Conservation (phyloP, 495 filamentous ascomycete species). For the Penicillium ucsense region DNA sequence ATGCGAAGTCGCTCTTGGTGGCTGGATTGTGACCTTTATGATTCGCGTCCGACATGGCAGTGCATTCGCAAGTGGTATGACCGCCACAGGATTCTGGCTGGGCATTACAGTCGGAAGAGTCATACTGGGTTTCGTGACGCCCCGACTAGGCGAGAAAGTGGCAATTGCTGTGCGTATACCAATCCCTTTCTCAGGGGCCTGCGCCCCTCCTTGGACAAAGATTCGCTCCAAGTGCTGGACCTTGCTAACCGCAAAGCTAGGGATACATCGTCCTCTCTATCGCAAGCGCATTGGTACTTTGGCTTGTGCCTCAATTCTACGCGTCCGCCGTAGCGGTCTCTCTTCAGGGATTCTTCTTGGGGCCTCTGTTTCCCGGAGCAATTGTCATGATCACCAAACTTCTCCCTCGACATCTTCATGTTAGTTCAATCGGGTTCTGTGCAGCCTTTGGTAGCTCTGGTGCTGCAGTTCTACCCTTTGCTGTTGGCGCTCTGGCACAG, state of each 20-base stretch:
- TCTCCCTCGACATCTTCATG: constrained; percentile 67
- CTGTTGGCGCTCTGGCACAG: constrained; percentile 75
- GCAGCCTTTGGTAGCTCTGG: constrained; percentile 73
- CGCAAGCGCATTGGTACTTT: constrained; percentile 51
- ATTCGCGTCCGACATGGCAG: constrained; percentile 44
- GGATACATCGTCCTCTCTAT: constrained; percentile 43
- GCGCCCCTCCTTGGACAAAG: background rate
- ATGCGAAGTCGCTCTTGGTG: constrained; percentile 73
- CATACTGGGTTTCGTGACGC: constrained; percentile 53
- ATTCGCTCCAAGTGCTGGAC: background rate
- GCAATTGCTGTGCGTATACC: constrained; percentile 38
- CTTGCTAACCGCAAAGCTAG: constrained; percentile 9
- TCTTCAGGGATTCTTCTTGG: constrained; percentile 63
- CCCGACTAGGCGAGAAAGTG: constrained; percentile 48
- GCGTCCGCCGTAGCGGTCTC: constrained; percentile 60
- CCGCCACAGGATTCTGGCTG: constrained; percentile 57
- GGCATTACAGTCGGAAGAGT: constrained; percentile 53
- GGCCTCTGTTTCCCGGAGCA: constrained; percentile 60
- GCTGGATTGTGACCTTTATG: constrained; percentile 62
- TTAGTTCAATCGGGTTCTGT: constrained; percentile 73
- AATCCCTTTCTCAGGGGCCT: background rate
- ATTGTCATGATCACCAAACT: constrained; percentile 76
- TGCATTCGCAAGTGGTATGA: constrained; percentile 51
- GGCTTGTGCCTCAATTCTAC: constrained; percentile 63
- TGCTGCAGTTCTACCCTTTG: constrained; percentile 74